These are phyloP conservation scores for Monosporozyma aquatica DNA, from an alignment of 805 yeast genomes.

Conservation along the genomic window DNA sequence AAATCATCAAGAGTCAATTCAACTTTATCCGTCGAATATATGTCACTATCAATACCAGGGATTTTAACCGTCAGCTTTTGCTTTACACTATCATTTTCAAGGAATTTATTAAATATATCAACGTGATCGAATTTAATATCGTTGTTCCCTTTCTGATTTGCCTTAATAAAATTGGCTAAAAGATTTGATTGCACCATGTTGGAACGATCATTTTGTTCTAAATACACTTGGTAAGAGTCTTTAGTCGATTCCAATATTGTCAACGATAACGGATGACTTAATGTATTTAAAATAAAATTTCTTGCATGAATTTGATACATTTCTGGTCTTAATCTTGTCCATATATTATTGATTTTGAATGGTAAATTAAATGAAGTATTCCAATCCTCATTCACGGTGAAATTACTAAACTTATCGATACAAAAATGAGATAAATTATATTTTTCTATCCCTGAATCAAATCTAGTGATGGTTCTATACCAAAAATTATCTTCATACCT, in stretches of 20 bases:
- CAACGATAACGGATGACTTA: conserved; percentile 20
- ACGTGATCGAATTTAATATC: conserved; percentile 18
- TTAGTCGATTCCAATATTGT: conserved; percentile 18
- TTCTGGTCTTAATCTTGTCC: conserved; percentile 25
- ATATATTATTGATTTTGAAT: conserved; percentile 11
- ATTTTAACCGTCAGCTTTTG: conserved; percentile 10
- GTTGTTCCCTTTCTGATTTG: not conserved
- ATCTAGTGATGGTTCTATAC: conserved; percentile 9
- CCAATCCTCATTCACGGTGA: too few species aligned
- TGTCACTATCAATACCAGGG: conserved; percentile 8
- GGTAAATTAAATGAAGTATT: conserved; percentile 7
- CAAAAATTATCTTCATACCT: conserved; percentile 16
- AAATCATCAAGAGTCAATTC: conserved; percentile 19
- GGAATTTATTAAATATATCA: conserved; percentile 12
- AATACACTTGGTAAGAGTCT: conserved; percentile 14
- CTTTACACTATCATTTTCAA: conserved; percentile 7
- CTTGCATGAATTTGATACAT: conserved; percentile 27
- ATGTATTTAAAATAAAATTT: conserved; percentile 15
- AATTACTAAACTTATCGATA: not conserved
- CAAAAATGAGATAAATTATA: not conserved
- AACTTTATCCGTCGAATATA: conserved; percentile 11
- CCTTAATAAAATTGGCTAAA: conserved; percentile 2
- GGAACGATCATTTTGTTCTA: conserved; percentile 7
- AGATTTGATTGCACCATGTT: conserved; percentile 15
- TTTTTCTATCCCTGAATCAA: not conserved